Evolutionary conservation across 1,284 basidiomycete genomes (phyloP), one percentile per base, ranked within the genome.

Genomic region (Papiliotrema flavescens): DNA sequence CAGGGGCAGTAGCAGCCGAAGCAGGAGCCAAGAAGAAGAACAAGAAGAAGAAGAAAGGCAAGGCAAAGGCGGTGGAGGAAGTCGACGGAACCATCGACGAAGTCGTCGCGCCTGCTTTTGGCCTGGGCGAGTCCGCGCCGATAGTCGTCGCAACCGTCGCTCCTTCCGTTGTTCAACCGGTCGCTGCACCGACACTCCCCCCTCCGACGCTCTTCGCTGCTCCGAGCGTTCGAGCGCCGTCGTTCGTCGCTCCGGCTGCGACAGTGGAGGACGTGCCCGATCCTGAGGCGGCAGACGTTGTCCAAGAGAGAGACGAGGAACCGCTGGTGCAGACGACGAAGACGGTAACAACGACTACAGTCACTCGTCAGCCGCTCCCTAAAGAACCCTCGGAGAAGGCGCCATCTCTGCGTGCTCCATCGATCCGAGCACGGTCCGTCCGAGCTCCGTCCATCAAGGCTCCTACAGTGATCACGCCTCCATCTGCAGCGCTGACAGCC

Each of bases 401-500:
- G 26, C 51, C 44, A 17, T 24, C 39, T 46, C 6, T 24, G 22
- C 8, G 20, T 17, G 42, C 51, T 32, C 6, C 28, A 5, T 32
- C 28, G 28, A 32, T 32, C 11, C 22, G 53, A 42, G 46, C 60
- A 0, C 51, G 57, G 4, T 51, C 57, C 15, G 34, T 56, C 17
- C 44, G 47, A 1, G 51, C 55, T 11, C 45, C 54, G 2, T 48
- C 48, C 4, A 40, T 51, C 14, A 55, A 51, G 43, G 51, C 60
- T 3, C 58, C 62, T 11, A 55, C 49, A 6, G 52, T 52, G 14
- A 46, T 48, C 39, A 42, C 51, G 6, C 43, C 45, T 28, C 51
- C 26, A 5, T 35, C 44, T 15, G 41, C 42, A 15, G 15, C 17
- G 22, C 46, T 41, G 11, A 11, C 34, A 3, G 15, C 55, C 44